Evolutionary conservation across 495 filamentous ascomycete species (phyloP), one percentile per base, ranked within the genome.

Genomic region (Cladorrhinum samala): DNA sequence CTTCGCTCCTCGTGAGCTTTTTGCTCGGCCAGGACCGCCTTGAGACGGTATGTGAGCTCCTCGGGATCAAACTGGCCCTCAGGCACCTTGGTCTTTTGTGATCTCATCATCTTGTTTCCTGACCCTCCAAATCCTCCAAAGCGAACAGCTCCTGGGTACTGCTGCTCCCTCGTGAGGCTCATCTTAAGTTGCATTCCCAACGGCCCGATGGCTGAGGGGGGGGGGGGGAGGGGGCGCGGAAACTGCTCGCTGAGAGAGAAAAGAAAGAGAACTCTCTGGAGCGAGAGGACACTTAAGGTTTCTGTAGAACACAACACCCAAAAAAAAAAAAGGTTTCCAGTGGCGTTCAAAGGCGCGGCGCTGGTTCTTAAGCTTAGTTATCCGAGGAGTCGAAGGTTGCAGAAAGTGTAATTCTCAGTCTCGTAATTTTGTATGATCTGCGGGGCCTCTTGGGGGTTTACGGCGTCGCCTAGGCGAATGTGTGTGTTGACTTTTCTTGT

Each of bases 21-120:
- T 41, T 71, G 70, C 42, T 78, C 72, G 19, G 70, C 73, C 27
- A 74, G 63, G 5, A 75, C 68, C 9, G 71, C 23, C 49, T 75
- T 62, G 13, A 81, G 65, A 1, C 77, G 70, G 9, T 69, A 64
- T 19, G 68, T 67, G 27, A 81, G 62, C 33, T 81, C 78, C 30
- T 76, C 72, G 0, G 77, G 64, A 45, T 81, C 77, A 44, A 80
- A 72, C 16, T 74, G 65, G 25, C 73, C 70, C 50, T 72, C 67
- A n/a, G 50, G 42, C 13, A 25, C 42, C 4, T 48, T 36, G 36
- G 51, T 49, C 25, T 52, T 23, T 9, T 33, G 21, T 20, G 13
- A 46, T 27, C 9, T 25, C 38, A 25, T 37, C 25, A 21, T 33
- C 21, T 17, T 18, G 33, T 36, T 8, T 39, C 7, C 40, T 49